phyloP scores from a whole-genome alignment of 257 asterid genomes.

The Henckelia pumila region DNA sequence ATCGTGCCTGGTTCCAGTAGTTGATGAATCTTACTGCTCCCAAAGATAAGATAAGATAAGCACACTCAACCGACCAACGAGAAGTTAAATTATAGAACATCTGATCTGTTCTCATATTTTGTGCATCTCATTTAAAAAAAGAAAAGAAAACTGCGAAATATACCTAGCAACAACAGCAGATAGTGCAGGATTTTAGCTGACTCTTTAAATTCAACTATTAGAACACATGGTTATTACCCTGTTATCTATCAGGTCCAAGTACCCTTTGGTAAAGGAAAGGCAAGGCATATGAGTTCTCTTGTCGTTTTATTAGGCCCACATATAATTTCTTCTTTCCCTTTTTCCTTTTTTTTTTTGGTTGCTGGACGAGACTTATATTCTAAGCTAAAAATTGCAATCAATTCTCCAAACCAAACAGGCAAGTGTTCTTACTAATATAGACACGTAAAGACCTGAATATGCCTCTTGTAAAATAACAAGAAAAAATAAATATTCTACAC shows the following conservation, averaged over 20 bases:
- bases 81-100: not conserved
- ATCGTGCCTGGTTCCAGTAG: not conserved
- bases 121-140: not conserved
- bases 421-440: not conserved
- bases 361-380: not conserved
- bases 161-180: not conserved
- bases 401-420: not conserved
- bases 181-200: not conserved
- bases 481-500: not conserved
- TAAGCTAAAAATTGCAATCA: too few relatives aligned
- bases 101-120: not conserved
- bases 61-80: not conserved
- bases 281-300: not conserved
- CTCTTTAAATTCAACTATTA: not conserved
- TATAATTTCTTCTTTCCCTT: not conserved
- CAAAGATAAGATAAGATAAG: not conserved
- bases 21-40: not conserved
- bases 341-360: not conserved
- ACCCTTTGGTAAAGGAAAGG: not conserved
- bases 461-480: not conserved
- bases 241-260: constrained; percentile 4
- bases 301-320: not conserved
- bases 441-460: constrained; percentile 7
- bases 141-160: not conserved
- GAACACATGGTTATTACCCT: not conserved